Conservation (phyloP, 306 rosid genomes). For the Heteromeles arbutifolia region DNA sequence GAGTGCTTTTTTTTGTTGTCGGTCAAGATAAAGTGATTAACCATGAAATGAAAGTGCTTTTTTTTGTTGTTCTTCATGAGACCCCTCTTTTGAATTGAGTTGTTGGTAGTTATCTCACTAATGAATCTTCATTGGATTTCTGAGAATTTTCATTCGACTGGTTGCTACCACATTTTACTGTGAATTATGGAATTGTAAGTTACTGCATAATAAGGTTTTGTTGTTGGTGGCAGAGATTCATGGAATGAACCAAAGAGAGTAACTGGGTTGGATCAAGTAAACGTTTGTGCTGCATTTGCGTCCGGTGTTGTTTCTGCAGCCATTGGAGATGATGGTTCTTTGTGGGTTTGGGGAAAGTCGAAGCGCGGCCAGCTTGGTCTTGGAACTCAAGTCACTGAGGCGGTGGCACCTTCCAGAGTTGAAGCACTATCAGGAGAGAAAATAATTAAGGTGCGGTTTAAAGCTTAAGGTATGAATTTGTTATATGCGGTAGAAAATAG, state of each 20-base stretch:
- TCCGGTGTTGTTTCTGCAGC: slow-evolving; percentile 83
- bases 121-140: neutral
- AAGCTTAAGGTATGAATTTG: neutral
- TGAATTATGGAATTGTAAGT: slow-evolving; percentile 1
- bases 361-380: slow-evolving; percentile 93
- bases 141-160: neutral
- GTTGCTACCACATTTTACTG: neutral
- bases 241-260: slow-evolving; percentile 73
- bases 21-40: neutral
- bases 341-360: slow-evolving; percentile 91
- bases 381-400: slow-evolving; percentile 45
- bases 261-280: slow-evolving; percentile 47
- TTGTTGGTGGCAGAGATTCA: slow-evolving; percentile 41
- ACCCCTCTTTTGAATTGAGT: neutral
- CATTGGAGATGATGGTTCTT: slow-evolving; percentile 72
- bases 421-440: slow-evolving; percentile 62
- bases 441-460: slow-evolving; percentile 52
- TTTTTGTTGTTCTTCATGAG: neutral
- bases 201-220: slow-evolving; percentile 5
- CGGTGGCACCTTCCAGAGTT: slow-evolving; percentile 53
- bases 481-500: neutral
- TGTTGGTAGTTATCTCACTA: neutral
- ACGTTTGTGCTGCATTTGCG: slow-evolving; percentile 62
- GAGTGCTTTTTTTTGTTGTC: too few species aligned
- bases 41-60: neutral